Evolutionary conservation across 768 basidiomycete genomes (phyloP), one percentile per base, ranked within the genome.

Genomic region (Termitomyces sp.): DNA sequence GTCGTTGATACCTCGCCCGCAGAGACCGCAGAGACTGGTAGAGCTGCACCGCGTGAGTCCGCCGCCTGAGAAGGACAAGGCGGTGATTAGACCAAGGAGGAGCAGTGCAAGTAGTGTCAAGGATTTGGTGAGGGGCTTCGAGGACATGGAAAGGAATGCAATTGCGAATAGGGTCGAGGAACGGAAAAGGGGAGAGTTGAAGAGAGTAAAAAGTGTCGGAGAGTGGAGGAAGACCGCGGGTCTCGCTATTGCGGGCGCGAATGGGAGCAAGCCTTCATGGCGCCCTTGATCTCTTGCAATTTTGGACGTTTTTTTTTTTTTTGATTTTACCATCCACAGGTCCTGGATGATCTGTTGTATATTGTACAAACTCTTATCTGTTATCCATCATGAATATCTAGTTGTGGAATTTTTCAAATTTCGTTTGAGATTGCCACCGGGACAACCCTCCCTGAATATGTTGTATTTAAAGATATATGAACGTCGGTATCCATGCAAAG

Each of bases 101-200:
- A 84, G 81, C 59, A 89, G 89, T 65, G 82, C 81, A 15, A 78
- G 80, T 53, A 90, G 88, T 64, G 90, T 92, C 58, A 89, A 81
- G 70, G 89, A 91, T 54, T 68, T 92, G 55, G 82, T 91, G 54
- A 77, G 72, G 68, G 79, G 75, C 33, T 92, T 85, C 65, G 88
- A 91, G 70, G 69, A 68, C 48, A 56, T 66, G 52, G 67, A 68
- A 46, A 52, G 60, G 63, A 70, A 76, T 66, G 67, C 67, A 48
- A 67, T 53, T 51, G 70, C 76, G 66, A 66, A 65, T 50, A 67
- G 53, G 54, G 59, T 59, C 58, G 69, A 64, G 41, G 67, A 64
- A 55, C 64, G 64, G 51, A 65, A 63, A 58, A 70, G 62, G 58
- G 57, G 55, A 6, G 66, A 66, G 45, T 54, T 75, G 67, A 69